These are phyloP conservation scores for Sporisorium reilianum DNA, from an alignment of 1,284 basidiomycete genomes.

Conservation along the genomic window DNA sequence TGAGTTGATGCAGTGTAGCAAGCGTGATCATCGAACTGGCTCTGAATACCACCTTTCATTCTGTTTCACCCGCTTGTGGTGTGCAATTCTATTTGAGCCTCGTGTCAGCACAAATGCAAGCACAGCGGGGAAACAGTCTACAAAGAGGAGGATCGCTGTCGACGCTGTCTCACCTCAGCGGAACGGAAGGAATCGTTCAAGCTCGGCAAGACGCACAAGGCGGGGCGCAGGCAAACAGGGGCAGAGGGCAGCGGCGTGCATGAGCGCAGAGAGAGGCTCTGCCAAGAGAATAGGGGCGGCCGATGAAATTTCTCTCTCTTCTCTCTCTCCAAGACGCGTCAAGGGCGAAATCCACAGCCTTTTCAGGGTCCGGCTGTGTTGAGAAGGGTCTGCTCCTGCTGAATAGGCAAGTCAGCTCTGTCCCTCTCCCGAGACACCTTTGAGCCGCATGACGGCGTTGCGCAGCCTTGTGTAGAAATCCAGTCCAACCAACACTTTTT, in stretches of 20 bases:
- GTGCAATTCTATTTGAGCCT: not conserved
- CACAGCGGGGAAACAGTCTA: too few relatives aligned
- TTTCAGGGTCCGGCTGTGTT: constrained; percentile 23
- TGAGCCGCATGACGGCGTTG: constrained; percentile 4
- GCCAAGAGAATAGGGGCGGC: constrained; percentile 30
- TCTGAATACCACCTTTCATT: not conserved
- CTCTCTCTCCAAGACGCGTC: constrained; percentile 6
- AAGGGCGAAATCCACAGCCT: not conserved
- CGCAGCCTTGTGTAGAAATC: constrained; percentile 10
- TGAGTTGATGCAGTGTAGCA: not conserved
- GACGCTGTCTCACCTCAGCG: not conserved
- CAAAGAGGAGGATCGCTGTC: not conserved
- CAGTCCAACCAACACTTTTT: constrained; percentile 4
- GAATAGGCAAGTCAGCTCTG: not conserved
- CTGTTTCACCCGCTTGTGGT: not conserved
- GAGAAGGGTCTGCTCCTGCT: not conserved
- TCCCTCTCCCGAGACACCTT: not conserved
- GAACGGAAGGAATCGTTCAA: not conserved
- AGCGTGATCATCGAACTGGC: not conserved
- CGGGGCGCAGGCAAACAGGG: constrained; percentile 10
- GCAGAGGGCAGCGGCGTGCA: not conserved
- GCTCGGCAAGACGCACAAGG: constrained; percentile 8
- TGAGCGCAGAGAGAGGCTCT: not conserved
- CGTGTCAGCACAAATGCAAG: not conserved
- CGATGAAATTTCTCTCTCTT: constrained; percentile 12